A percentile compares a stretch with the other conserved stretches of the same genome.
phyloP scores from a whole-genome alignment of 208 protist species.

The Crithidia fasciculata region DNA sequence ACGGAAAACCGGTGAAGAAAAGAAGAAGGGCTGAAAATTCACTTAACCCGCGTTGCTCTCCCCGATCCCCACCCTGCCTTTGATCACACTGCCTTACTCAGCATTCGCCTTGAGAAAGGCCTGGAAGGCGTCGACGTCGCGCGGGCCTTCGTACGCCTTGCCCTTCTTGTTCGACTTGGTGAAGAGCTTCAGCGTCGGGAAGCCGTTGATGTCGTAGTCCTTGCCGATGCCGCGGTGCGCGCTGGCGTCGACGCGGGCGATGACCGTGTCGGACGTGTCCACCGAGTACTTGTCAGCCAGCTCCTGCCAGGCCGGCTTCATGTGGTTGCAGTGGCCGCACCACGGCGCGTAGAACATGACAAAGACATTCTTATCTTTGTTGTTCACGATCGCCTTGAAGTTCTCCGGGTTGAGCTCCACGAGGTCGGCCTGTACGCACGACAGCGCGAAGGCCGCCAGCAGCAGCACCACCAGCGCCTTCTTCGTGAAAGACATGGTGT shows the following conservation, averaged over 20 bases:
- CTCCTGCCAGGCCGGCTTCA: slow-evolving; percentile 88
- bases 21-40: no score
- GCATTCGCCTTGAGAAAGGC: slow-evolving; percentile 51
- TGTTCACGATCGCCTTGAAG: slow-evolving; percentile 82
- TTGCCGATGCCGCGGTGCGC: slow-evolving; percentile 51
- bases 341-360: slow-evolving; percentile 97
- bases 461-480: slow-evolving; percentile 25
- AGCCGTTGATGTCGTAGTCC: slow-evolving; percentile 70
- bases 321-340: slow-evolving; percentile 96
- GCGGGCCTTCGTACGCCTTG: slow-evolving; percentile 62
- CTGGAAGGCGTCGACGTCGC: slow-evolving; percentile 49
- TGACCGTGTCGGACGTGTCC: slow-evolving; percentile 50
- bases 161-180: slow-evolving; percentile 80
- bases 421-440: slow-evolving; percentile 43
- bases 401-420: slow-evolving; percentile 76
- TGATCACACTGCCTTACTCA: neutral
- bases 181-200: slow-evolving; percentile 91
- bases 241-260: slow-evolving; percentile 81
- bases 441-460: slow-evolving; percentile 25
- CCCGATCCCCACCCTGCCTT: no score
- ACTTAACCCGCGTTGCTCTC: no score
- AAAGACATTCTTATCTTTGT: slow-evolving; percentile 92
- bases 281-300: slow-evolving; percentile 62
- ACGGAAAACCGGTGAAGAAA: no score
- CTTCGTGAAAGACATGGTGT: slow-evolving; percentile 19